phyloP scores from a whole-genome alignment of 805 yeast genomes.

The Starmera pachycereana region DNA sequence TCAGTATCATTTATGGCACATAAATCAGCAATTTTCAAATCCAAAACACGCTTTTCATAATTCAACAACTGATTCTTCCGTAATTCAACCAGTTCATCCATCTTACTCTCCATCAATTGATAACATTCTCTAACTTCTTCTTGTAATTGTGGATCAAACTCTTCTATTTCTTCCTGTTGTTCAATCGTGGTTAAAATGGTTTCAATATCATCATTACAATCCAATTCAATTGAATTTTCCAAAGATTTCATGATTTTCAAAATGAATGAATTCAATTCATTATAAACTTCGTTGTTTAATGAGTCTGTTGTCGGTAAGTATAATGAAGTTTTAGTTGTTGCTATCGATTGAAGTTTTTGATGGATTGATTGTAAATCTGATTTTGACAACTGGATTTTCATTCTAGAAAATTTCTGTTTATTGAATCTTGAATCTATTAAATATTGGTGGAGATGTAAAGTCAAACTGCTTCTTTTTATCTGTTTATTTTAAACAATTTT shows the following conservation, averaged over 20 bases:
- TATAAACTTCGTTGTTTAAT: slow-evolving; percentile 32
- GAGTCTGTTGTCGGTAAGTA: slow-evolving; percentile 41
- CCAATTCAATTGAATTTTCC: slow-evolving; percentile 44
- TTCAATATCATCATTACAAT: slow-evolving; percentile 32
- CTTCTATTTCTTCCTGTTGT: slow-evolving; percentile 39
- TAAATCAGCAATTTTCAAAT: slow-evolving; percentile 17
- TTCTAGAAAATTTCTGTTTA: slow-evolving; percentile 4
- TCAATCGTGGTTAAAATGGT: slow-evolving; percentile 11
- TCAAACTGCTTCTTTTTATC: no score
- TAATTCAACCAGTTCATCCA: no score
- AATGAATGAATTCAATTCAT: slow-evolving; percentile 34
- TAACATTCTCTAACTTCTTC: slow-evolving; percentile 46
- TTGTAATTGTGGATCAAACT: slow-evolving; percentile 59
- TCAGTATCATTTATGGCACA: slow-evolving; percentile 16
- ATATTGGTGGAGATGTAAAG: no score
- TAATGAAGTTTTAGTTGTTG: slow-evolving; percentile 34
- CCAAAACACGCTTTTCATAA: no score
- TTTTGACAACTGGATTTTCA: slow-evolving; percentile 36
- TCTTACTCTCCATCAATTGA: slow-evolving; percentile 50
- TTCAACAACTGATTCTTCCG: no score
- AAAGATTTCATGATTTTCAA: slow-evolving; percentile 47
- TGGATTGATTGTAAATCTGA: slow-evolving; percentile 45
- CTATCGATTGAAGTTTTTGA: slow-evolving; percentile 29
- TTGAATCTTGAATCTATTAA: no score
- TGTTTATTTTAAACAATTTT: no score